These are phyloP conservation scores for Amoeboaphelidium occidentale DNA, from an alignment of 371 early-diverging fungal species.

Conservation along the genomic window DNA sequence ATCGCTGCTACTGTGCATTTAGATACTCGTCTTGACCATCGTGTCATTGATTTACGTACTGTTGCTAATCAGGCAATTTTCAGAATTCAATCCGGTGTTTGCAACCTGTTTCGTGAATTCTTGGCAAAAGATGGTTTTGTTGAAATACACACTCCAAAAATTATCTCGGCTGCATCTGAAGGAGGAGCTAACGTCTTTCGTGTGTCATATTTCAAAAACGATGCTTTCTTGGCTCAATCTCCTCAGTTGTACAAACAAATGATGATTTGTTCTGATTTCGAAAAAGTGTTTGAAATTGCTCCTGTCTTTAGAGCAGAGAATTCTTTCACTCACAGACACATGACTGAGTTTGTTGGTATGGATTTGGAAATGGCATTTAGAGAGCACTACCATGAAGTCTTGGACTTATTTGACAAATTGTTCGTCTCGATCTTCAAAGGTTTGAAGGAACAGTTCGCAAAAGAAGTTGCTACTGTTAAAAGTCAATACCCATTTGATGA, in stretches of 20 bases:
- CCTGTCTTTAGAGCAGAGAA: slow-evolving; percentile 99
- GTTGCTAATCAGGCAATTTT: slow-evolving; percentile 94
- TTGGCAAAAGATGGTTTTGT: slow-evolving; percentile 56
- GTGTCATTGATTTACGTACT: slow-evolving; percentile 91
- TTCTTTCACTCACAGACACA: slow-evolving; percentile 94
- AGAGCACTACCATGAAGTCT: slow-evolving; percentile 92
- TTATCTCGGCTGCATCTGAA: slow-evolving; percentile 88
- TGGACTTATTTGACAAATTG: slow-evolving; percentile 71
- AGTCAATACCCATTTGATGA: slow-evolving; percentile 82
- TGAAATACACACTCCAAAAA: slow-evolving; percentile 98
- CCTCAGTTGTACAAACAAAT: slow-evolving; percentile 99
- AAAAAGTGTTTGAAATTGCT: slow-evolving; percentile 95
- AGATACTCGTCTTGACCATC: slow-evolving; percentile 88
- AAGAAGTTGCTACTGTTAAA: slow-evolving; percentile 68
- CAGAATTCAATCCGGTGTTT: slow-evolving; percentile 85
- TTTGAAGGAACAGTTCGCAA: slow-evolving; percentile 47
- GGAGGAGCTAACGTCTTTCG: slow-evolving; percentile 98
- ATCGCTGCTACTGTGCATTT: slow-evolving; percentile 35
- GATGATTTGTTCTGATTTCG: slow-evolving; percentile 95
- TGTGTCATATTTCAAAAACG: slow-evolving; percentile 86
- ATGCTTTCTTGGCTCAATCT: slow-evolving; percentile 94
- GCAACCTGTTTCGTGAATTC: slow-evolving; percentile 82
- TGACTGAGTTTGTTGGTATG: slow-evolving; percentile 98
- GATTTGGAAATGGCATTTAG: slow-evolving; percentile 99
- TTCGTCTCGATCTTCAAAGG: slow-evolving; percentile 79